Evolutionary conservation across 2,329 filamentous ascomycete species (phyloP), one percentile per base, ranked within the genome.

Genomic region (Biscogniauxia mediterranea): DNA sequence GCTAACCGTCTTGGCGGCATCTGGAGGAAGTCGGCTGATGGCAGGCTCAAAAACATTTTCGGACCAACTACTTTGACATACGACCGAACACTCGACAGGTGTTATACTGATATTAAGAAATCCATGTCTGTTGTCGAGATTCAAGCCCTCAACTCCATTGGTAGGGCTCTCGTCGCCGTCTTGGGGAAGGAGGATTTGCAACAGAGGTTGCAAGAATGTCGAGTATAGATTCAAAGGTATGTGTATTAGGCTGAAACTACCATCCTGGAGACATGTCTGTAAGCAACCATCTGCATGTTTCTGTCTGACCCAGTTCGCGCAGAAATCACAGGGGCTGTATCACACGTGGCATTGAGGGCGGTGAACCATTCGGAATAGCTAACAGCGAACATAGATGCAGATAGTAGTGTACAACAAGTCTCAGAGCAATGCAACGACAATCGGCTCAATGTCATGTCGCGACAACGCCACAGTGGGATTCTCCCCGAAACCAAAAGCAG

Each of bases 31-130:
- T 3, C 80, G 78, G 56, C 83, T 78, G 60, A 94, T 85, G 58
- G 89, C 80, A 0, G 93, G 92, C 57, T 85, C 80, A 70, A 98
- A 96, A 60, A 96, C 85, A 58, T 86, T 83, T 54, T 86, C 81
- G 6, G 91, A 90, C 78, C 92, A 89, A 51, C 85, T 82, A 61
- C 86, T 86, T 64, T 94, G 90, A 73, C 94, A 98, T 58, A 96
- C 92, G 57, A 99, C 85, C 3, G 93, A 97, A 78, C 92, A 96
- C 76, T 97, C 95, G 59, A 96, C 85, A 0, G 93, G 92, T 0
- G 93, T 98, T 70, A 98, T 85, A 64, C 92, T 96, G 68, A 99
- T 88, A 75, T 98, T 98, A 74, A 97, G 84, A 76, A 99, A 98
- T 52, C 88, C 87, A 76, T 95, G 90, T 72, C 83, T 83, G 64